Conservation (phyloP, 1,284 basidiomycete genomes). For the Rhodotorula sp. region DNA sequence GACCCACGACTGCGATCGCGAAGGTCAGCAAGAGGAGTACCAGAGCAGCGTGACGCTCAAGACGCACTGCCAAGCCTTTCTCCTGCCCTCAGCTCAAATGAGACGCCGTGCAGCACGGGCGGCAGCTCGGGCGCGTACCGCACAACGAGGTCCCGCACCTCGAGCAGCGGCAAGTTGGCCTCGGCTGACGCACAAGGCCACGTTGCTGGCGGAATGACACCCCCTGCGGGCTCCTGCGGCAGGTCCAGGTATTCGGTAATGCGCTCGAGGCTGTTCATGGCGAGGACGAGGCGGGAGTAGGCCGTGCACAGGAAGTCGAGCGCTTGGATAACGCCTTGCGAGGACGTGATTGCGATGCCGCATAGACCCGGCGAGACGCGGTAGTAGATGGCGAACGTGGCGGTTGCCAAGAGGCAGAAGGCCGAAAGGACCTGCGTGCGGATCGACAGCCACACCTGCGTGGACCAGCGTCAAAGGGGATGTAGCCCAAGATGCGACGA, state of each 20-base stretch:
- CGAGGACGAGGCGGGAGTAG: conserved; percentile 44
- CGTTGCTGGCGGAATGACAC: conserved; percentile 39
- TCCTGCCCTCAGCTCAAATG: conserved; percentile 68
- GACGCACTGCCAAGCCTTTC: conserved; percentile 65
- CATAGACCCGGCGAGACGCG: conserved; percentile 71
- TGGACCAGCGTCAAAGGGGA: neutral
- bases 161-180: conserved; percentile 60
- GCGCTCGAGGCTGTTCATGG: conserved; percentile 76
- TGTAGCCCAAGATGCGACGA: neutral
- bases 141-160: conserved; percentile 70
- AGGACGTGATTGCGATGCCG: conserved; percentile 75
- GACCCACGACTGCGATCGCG: conserved; percentile 51
- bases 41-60: too few relatives aligned
- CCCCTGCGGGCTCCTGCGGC: conserved; percentile 68
- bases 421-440: conserved; percentile 36
- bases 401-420: conserved; percentile 29
- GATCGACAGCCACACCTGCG: conserved; percentile 37
- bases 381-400: conserved; percentile 68
- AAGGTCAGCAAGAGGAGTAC: neutral
- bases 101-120: conserved; percentile 73
- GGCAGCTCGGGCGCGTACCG: conserved; percentile 80
- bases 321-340: conserved; percentile 50
- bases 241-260: conserved; percentile 83
- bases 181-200: conserved; percentile 61
- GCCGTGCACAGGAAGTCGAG: conserved; percentile 30